Percentiles rank a stretch among this genome's conserved stretches.
These are phyloP conservation scores for Otatea glauca DNA, from an alignment of 176 grass and related monocot genomes.

Conservation along the genomic window DNA sequence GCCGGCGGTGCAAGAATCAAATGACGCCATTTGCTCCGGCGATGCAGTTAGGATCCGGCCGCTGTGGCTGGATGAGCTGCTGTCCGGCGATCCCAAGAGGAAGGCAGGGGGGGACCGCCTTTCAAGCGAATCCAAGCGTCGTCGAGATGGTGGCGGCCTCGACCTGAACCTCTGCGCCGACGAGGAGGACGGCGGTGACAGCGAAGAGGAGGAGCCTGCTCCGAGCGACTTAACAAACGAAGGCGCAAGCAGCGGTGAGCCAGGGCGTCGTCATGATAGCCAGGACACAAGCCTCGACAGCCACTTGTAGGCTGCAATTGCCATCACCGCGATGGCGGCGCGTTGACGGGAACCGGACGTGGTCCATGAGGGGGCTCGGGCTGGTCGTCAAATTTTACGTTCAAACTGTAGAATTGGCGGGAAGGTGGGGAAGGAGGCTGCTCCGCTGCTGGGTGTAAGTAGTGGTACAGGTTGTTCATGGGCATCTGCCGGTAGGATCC, in stretches of 20 bases:
- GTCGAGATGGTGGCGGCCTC: slow-evolving; percentile 26
- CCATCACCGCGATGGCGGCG: not conserved
- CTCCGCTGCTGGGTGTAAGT: too few relatives aligned
- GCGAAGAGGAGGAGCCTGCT: slow-evolving; percentile 31
- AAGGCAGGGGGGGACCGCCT: not conserved
- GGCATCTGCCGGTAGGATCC: not conserved
- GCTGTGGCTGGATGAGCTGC: slow-evolving; percentile 29
- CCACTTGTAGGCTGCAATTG: not conserved
- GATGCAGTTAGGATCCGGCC: slow-evolving; percentile 19
- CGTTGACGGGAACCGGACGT: slow-evolving; percentile 10
- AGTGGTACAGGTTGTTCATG: too few relatives aligned
- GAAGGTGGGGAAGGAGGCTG: not conserved
- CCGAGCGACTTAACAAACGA: slow-evolving; percentile 70
- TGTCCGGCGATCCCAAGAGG: slow-evolving; percentile 50
- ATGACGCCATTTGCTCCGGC: not conserved
- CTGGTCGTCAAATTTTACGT: not conserved
- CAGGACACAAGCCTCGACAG: slow-evolving; percentile 13
- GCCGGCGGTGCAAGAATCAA: not conserved
- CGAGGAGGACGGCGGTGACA: slow-evolving; percentile 5
- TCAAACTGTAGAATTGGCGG: slow-evolving; percentile 32
- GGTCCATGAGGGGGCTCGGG: too few relatives aligned
- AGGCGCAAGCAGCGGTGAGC: not conserved
- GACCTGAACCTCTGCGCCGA: slow-evolving; percentile 60
- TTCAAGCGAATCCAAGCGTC: slow-evolving; percentile 29
- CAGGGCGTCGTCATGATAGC: slow-evolving; percentile 9